Base-by-base conservation (phyloP, 1,284 basidiomycete genomes). In the Inonotus obliquus region DNA sequence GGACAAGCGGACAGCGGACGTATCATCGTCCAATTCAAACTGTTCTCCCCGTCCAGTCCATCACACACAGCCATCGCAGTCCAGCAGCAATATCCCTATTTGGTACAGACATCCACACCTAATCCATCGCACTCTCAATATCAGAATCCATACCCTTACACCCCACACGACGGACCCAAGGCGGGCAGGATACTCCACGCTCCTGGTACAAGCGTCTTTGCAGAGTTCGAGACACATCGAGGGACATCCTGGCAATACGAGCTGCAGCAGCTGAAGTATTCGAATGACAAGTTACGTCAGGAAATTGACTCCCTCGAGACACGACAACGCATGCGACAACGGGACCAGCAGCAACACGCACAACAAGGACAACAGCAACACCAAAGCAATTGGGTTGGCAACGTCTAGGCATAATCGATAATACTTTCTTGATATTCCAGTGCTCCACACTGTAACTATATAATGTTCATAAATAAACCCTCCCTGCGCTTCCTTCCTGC, bases 181-280 rank as follows among this genome's bases (percentile, higher is more conserved):
- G 25, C 62, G 19, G 52, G 27, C 6, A 9, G 60, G 27, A 52
- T 57, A 27, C 29, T 38, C 14, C 32, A 35, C 35, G 17, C 19
- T 13, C 55, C 45, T 1, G 13, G n/a, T 11, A 39, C 51, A 17
- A 85, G 89, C 65, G 73, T 94, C 9, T 94, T 93, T 67, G 84
- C 84, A 52, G 91, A 92, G 71, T 79, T 94, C 21, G 85, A 89
- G 51, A 79, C 81, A 0, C 72, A 75, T 7, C 76, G 87, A 11
- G 84, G 80, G 21, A 87, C 87, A 41, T 92, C 89, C 65, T 96
- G 94, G 94, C 93, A 95, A 74, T 96, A 94, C 69, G 93, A 95
- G 75, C 78, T 96, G 39, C 90, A 94, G 74, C 91, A 94, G 74
- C 79, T 95, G 67, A 82, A 86, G 70, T 85, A 86, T 68, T 79